Evolutionary conservation across 2,329 filamentous ascomycete species (phyloP), one percentile per base, ranked within the genome.

Genomic region (Penicillium sp.): DNA sequence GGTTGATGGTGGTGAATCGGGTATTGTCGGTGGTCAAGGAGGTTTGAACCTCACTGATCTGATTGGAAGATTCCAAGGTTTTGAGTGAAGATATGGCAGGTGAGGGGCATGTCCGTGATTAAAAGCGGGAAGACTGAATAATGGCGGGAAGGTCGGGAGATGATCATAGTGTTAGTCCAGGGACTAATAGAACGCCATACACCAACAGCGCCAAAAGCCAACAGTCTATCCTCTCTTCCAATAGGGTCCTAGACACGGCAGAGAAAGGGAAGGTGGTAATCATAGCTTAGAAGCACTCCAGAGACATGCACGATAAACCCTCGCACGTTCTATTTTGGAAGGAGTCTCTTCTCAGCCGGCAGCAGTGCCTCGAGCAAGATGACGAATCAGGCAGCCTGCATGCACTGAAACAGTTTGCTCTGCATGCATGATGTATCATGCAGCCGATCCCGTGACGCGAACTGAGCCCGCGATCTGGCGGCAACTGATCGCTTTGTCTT

Each of bases 391-490:
- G 48, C 52, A 56, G 26, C 39, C 45, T 49, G 52, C 55, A 60
- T 53, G 55, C 22, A 45, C 43, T 52, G 52, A 56, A 59, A 56
- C 52, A 48, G 41, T 53, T 56, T 45, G 46, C 55, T 58, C 43
- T 53, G 55, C 55, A 58, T 58, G 52, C 53, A 54, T 26, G 19
- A 58, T 58, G 53, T 50, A 52, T 26, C 19, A 55, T 58, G 58
- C 52, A 51, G 21, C 49, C 45, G 31, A 53, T 58, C 33, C 41
- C 31, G 33, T 53, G 49, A 43, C 29, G 47, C 49, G 47, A 46
- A 24, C 44, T 35, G 39, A 44, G 45, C 10, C 37, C 44, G 13
- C 41, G 48, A 58, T 52, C 43, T 51, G 19, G 33, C 55, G 22
- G 16, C 26, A 41, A 51, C 26, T 43, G 24, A 48, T 50, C 48